Evolutionary conservation across 2,329 filamentous ascomycete species (phyloP).

Genomic region (Diaporthe ilicicola): DNA sequence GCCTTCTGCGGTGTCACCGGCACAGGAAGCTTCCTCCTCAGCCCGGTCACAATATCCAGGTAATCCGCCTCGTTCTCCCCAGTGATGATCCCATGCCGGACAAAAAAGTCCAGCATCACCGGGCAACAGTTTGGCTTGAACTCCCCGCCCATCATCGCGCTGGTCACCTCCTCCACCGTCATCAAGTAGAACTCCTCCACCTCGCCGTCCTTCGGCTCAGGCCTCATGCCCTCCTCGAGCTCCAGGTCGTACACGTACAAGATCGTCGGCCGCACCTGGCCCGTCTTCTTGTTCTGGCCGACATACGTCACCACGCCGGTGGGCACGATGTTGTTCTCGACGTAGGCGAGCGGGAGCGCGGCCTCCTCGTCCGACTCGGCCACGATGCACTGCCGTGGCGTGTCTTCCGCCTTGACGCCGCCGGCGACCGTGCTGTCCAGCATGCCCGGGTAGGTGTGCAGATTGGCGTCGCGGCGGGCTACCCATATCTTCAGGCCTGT

Average conservation of each 20-base stretch:
- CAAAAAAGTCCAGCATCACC: constrained; percentile 82
- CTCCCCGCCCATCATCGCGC: constrained; percentile 70
- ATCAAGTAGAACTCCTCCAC: constrained; percentile 78
- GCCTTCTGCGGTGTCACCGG: constrained; percentile 36
- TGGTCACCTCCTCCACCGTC: constrained; percentile 65
- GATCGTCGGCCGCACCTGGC: constrained; percentile 43
- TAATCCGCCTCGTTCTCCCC: constrained; percentile 77
- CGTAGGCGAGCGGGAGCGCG: constrained; percentile 43
- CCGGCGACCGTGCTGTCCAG: constrained; percentile 85
- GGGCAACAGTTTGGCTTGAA: constrained; percentile 88
- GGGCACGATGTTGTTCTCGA: constrained; percentile 38
- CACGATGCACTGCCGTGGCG: constrained; percentile 72
- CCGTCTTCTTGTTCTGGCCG: constrained; percentile 3
- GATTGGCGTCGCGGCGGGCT: constrained; percentile 69
- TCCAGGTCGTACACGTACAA: constrained; percentile 81
- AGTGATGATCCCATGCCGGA: constrained; percentile 79
- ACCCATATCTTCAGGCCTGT: constrained; percentile 72
- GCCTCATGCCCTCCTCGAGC: constrained; percentile 64
- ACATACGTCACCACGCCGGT: constrained; percentile 44
- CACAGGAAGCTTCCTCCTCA: constrained; percentile 55
- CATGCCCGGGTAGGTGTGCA: constrained; percentile 78
- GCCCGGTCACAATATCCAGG: constrained; percentile 66
- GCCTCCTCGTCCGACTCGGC: constrained; percentile 81
- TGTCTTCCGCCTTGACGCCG: constrained; percentile 74
- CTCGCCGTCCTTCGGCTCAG: constrained; percentile 77